phyloP scores from a whole-genome alignment of 306 rosid genomes.

The Morella rubra region DNA sequence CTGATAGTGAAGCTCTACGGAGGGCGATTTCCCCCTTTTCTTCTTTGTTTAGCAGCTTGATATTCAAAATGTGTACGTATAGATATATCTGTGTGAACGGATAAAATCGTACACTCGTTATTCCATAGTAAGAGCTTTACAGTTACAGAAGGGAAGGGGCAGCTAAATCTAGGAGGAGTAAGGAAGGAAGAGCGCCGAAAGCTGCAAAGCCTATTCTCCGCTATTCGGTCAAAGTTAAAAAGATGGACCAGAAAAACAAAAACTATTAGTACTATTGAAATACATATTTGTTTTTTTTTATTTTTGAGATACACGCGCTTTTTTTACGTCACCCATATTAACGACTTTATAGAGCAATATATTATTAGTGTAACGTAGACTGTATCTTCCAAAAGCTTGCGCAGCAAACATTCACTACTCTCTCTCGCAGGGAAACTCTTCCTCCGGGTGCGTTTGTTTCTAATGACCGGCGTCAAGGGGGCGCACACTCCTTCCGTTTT shows the following conservation, averaged over 20 bases:
- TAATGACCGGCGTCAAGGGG: no score
- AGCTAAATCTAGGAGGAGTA: conserved; percentile 29
- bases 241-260: conserved; percentile 34
- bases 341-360: no score
- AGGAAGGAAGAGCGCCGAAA: conserved; percentile 60
- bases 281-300: no score
- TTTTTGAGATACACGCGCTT: no score
- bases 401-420: no score
- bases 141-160: neutral
- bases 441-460: no score
- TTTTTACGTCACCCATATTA: no score
- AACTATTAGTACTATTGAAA: neutral
- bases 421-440: no score
- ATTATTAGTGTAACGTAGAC: no score
- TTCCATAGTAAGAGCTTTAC: neutral
- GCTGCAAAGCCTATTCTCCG: conserved; percentile 44
- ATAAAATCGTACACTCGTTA: neutral
- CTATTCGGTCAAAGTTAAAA: conserved; percentile 50
- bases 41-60: neutral
- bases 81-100: neutral
- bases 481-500: no score
- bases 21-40: conserved; percentile 34
- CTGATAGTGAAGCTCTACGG: conserved; percentile 18
- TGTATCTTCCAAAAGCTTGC: no score
- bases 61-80: neutral